A percentile compares a stretch with the other conserved stretches of the same genome.
These are phyloP conservation scores for Phytophthora quininea DNA, from an alignment of 352 stramenopile species.

Conservation along the genomic window DNA sequence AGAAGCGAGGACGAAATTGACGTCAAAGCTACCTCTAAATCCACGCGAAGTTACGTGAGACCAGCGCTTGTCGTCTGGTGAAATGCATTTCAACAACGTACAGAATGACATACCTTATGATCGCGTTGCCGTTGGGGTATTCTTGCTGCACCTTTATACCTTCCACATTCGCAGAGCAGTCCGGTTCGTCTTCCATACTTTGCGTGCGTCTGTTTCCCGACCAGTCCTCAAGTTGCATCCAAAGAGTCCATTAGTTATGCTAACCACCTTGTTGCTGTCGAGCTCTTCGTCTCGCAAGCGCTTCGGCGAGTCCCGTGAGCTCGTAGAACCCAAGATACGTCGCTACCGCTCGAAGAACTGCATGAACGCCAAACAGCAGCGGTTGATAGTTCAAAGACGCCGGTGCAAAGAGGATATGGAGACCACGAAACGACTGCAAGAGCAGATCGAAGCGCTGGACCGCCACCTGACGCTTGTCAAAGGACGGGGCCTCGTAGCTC, in stretches of 20 bases:
- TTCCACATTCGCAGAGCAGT: neutral
- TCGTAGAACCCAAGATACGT: neutral
- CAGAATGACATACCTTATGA: too few relatives aligned
- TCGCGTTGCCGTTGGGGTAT: neutral
- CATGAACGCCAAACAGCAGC: conserved; percentile 7
- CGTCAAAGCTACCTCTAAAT: neutral
- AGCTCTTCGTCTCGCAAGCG: conserved; percentile 1
- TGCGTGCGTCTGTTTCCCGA: neutral
- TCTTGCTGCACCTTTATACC: neutral
- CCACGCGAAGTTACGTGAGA: neutral
- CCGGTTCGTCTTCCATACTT: neutral
- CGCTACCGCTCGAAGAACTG: conserved; percentile 8
- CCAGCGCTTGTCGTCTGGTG: neutral
- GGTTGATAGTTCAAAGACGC: neutral
- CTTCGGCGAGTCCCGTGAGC: neutral
- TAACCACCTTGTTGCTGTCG: neutral
- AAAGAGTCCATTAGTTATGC: neutral
- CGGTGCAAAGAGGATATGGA: conserved; percentile 1
- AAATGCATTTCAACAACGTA: neutral
- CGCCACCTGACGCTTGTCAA: conserved; percentile 4
- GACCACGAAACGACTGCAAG: neutral
- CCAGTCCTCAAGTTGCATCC: neutral
- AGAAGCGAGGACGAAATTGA: conserved; percentile 5
- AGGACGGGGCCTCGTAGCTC: conserved; percentile 3
- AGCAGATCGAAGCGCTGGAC: conserved; percentile 12